These are phyloP conservation scores for Endotrypanum monterogeii DNA, from an alignment of 208 protist genomes.

Conservation along the genomic window DNA sequence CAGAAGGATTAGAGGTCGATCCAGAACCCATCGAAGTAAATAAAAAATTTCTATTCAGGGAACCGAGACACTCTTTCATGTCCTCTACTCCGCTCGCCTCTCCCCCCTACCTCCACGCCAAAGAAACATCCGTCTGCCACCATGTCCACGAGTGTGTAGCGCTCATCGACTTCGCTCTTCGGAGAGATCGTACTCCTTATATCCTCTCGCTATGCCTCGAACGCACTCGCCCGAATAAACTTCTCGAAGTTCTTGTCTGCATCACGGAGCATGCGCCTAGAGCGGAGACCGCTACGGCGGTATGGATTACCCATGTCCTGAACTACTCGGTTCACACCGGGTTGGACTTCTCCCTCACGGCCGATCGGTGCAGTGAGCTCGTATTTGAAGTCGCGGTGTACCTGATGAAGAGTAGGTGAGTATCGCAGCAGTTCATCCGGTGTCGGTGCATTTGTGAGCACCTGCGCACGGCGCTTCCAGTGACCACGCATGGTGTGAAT, in stretches of 20 bases:
- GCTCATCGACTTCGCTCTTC: neutral
- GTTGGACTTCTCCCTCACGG: conserved; percentile 83
- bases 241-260: conserved; percentile 83
- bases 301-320: conserved; percentile 87
- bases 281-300: conserved; percentile 44
- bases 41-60: neutral
- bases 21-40: neutral
- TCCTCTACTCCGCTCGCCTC: neutral
- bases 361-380: conserved; percentile 87
- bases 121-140: neutral
- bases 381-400: conserved; percentile 88
- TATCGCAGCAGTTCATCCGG: conserved; percentile 88
- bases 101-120: neutral
- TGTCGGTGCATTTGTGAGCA: conserved; percentile 83
- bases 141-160: neutral
- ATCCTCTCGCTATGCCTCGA: conserved; percentile 37
- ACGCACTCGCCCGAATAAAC: conserved; percentile 66
- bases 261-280: conserved; percentile 70
- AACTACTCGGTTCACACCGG: conserved; percentile 75
- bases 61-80: neutral
- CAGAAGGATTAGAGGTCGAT: neutral
- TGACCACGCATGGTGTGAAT: conserved; percentile 92
- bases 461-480: conserved; percentile 75
- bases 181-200: neutral
- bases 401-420: conserved; percentile 89